Evolutionary conservation across 2,329 filamentous ascomycete species (phyloP).

Genomic region (Monilinia laxa): DNA sequence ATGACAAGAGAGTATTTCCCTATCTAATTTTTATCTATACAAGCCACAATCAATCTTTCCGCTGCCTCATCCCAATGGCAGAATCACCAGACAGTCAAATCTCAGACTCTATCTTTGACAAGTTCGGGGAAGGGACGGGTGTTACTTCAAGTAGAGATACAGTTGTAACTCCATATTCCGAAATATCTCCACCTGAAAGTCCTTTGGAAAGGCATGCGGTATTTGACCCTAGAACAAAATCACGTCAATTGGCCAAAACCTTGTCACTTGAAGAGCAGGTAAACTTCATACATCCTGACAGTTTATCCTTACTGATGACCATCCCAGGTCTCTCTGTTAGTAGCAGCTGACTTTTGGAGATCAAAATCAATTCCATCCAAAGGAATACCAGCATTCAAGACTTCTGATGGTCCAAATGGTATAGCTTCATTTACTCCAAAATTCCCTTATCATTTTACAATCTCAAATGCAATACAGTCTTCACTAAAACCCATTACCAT

Average conservation of each 20-base stretch:
- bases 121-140: constrained; percentile 32
- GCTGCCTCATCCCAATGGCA: constrained; percentile 24
- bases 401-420: constrained; percentile 69
- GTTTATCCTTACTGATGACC: constrained; percentile 22
- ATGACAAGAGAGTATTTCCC: neutral
- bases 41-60: neutral
- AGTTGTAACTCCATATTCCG: constrained; percentile 35
- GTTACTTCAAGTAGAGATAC: constrained; percentile 32
- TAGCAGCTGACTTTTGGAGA: constrained; percentile 68
- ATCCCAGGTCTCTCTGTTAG: constrained; percentile 55
- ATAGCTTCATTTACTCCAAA: neutral
- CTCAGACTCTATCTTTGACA: constrained; percentile 36
- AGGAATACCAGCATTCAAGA: constrained; percentile 63
- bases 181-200: constrained; percentile 36
- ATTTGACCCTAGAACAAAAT: constrained; percentile 30
- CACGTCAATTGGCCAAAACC: constrained; percentile 35
- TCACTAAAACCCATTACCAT: neutral
- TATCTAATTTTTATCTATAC: neutral
- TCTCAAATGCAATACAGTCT: neutral
- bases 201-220: constrained; percentile 29
- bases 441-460: neutral
- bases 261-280: constrained; percentile 41
- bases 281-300: neutral
- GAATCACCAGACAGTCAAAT: constrained; percentile 33
- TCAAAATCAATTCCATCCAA: constrained; percentile 63